Conservation (phyloP, 2,329 filamentous ascomycete species). For the Penicillium frequentans region DNA sequence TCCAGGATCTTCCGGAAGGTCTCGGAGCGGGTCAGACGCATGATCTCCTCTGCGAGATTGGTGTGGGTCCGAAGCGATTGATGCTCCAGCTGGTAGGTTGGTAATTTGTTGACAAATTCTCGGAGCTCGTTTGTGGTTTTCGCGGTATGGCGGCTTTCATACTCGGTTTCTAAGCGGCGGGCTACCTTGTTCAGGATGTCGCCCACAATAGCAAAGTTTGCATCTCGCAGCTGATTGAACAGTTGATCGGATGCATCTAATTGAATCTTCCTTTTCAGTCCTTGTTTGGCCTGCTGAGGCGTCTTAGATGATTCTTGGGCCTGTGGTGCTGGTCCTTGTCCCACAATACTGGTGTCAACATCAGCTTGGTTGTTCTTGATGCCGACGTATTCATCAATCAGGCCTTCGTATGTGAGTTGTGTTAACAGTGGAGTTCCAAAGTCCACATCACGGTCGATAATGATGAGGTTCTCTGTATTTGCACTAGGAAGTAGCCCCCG, state of each 20-base stretch:
- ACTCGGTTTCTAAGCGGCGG: slow-evolving; percentile 79
- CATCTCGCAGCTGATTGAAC: slow-evolving; percentile 82
- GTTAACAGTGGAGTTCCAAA: slow-evolving; percentile 89
- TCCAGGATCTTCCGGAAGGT: slow-evolving; percentile 85
- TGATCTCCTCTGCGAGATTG: slow-evolving; percentile 88
- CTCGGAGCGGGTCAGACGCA: slow-evolving; percentile 87
- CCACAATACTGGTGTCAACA: slow-evolving; percentile 85
- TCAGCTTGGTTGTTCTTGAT: slow-evolving; percentile 93
- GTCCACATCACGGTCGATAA: slow-evolving; percentile 94
- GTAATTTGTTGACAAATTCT: slow-evolving; percentile 92
- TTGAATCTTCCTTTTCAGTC: slow-evolving; percentile 80
- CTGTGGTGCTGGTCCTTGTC: slow-evolving; percentile 59
- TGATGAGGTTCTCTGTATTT: slow-evolving; percentile 83
- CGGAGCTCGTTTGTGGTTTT: slow-evolving; percentile 89
- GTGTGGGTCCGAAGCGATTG: slow-evolving; percentile 91
- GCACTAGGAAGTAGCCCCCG: slow-evolving; percentile 80
- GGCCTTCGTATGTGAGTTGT: slow-evolving; percentile 92
- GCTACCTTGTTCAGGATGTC: slow-evolving; percentile 87
- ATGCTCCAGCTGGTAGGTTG: slow-evolving; percentile 89
- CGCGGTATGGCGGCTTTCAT: slow-evolving; percentile 80
- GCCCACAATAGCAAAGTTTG: slow-evolving; percentile 94
- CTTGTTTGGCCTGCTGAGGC: slow-evolving; percentile 54
- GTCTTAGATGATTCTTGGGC: slow-evolving; percentile 56
- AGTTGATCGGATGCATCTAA: slow-evolving; percentile 87
- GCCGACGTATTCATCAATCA: slow-evolving; percentile 90